Evolutionary conservation across 768 basidiomycete genomes (phyloP).

Genomic region (Xerocomellus chrysenteron): DNA sequence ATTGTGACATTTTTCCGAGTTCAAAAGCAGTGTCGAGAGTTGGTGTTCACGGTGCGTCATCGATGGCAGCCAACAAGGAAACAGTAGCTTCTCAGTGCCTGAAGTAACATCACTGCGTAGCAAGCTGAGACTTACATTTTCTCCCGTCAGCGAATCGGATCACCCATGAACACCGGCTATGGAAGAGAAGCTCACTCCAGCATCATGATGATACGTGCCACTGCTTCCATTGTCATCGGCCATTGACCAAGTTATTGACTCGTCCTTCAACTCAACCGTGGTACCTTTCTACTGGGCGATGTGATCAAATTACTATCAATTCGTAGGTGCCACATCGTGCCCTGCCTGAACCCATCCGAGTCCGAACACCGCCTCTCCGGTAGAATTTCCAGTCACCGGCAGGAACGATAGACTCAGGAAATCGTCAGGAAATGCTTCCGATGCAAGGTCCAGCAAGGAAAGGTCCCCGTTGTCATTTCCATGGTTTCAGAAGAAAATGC

Average conservation of each 20-base stretch:
- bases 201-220: not conserved
- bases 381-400: slow-evolving; percentile 7
- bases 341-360: not conserved
- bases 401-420: slow-evolving; percentile 1
- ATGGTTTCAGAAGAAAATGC: not conserved
- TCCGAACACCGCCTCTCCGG: slow-evolving; percentile 1
- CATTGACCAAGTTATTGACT: not conserved
- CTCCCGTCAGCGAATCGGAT: not conserved
- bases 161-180: not conserved
- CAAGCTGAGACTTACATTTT: not conserved
- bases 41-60: not conserved
- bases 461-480: not conserved
- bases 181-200: not conserved
- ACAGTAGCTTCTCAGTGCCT: not conserved
- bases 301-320: not conserved
- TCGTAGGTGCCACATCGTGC: not conserved
- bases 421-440: not conserved
- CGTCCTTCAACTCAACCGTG: not conserved
- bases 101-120: not conserved
- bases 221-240: not conserved
- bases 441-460: not conserved
- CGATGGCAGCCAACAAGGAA: not conserved
- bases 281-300: not conserved
- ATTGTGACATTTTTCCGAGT: not conserved
- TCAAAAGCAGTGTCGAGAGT: not conserved